Percentiles rank a stretch among this genome's conserved stretches.
Evolutionary conservation across 2,329 filamentous ascomycete genomes (phyloP).

Genomic region (Corniculantispora saksenae): DNA sequence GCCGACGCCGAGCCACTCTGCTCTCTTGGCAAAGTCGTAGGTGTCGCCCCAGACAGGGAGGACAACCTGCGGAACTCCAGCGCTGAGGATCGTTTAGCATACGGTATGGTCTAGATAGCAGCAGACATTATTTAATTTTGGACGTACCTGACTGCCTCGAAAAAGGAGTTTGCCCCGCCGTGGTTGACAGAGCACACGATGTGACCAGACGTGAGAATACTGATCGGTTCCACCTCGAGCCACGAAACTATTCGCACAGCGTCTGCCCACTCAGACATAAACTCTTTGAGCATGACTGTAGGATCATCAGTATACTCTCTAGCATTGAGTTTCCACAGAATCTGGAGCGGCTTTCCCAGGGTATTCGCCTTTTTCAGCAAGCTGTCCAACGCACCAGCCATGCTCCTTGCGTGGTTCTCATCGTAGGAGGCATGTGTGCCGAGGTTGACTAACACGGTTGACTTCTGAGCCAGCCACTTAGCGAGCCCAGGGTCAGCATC

Average conservation of each 20-base stretch:
- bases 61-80: constrained; percentile 45
- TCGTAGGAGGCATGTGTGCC: constrained; percentile 40
- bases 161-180: constrained; percentile 43
- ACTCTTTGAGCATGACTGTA: constrained; percentile 13
- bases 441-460: constrained; percentile 50
- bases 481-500: constrained; percentile 44
- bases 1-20: constrained; percentile 44
- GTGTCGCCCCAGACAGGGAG: constrained; percentile 47
- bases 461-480: constrained; percentile 41
- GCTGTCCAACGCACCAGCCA: constrained; percentile 29
- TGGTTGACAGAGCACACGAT: constrained; percentile 40
- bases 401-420: constrained; percentile 26
- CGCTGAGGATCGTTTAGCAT: constrained; percentile 27
- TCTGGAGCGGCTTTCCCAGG: background rate
- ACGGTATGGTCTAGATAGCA: background rate
- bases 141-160: constrained; percentile 46
- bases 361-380: background rate
- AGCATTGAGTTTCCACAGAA: constrained; percentile 37
- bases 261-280: constrained; percentile 25
- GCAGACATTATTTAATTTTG: background rate
- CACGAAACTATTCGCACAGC: constrained; percentile 29
- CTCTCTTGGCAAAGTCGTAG: constrained; percentile 44
- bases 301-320: constrained; percentile 22
- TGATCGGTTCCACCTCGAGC: constrained; percentile 33
- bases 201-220: constrained; percentile 38